A percentile compares a stretch with the other conserved stretches of the same genome.
These are phyloP conservation scores for Paramecium tetraurelia DNA, from an alignment of 73 alveolate genomes.

Conservation along the genomic window DNA sequence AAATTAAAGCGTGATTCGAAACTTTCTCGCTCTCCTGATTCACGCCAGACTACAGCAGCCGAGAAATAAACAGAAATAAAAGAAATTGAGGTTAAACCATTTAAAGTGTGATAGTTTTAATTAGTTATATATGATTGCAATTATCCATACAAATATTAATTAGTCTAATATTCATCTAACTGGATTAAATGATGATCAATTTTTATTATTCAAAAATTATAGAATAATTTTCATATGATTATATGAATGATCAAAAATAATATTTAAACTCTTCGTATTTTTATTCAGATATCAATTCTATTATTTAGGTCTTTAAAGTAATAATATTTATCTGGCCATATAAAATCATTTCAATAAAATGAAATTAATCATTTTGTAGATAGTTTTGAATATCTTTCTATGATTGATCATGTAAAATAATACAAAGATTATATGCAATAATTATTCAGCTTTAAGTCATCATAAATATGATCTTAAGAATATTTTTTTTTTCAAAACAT, in stretches of 20 bases:
- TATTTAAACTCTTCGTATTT: background rate
- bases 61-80: background rate
- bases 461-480: background rate
- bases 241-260: background rate
- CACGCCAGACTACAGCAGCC: background rate
- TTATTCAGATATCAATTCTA: background rate
- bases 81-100: background rate
- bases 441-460: background rate
- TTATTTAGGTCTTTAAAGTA: background rate
- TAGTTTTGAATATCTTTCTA: background rate
- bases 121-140: background rate
- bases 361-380: background rate
- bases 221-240: no score
- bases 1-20: background rate
- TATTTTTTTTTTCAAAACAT: background rate
- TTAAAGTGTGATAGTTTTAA: background rate
- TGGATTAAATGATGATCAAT: background rate
- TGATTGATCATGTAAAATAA: background rate
- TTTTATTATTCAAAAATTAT: background rate
- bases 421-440: background rate
- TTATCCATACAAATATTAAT: background rate
- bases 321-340: background rate
- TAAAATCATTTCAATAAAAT: background rate
- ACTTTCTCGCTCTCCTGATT: slow-evolving; percentile 25
- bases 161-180: background rate